Conservation (phyloP, 2,329 filamentous ascomycete genomes). For the Xylariales sp. region DNA sequence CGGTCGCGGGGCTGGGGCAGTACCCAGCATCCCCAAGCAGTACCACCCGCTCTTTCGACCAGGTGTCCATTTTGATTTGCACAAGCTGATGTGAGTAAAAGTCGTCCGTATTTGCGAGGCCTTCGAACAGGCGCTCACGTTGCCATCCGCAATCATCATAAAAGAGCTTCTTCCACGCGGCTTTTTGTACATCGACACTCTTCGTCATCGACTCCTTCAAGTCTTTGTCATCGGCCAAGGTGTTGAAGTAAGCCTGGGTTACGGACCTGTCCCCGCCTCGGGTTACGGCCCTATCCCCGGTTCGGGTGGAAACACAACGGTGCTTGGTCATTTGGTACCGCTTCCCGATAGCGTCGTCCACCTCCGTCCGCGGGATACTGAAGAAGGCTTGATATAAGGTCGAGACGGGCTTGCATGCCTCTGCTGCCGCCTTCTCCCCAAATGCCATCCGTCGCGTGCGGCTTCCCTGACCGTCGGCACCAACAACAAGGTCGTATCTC, state of each 20-base stretch:
- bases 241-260: conserved; percentile 32
- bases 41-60: conserved; percentile 41
- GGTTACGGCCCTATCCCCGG: conserved; percentile 31
- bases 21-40: conserved; percentile 52
- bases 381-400: conserved; percentile 34
- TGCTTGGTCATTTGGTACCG: conserved; percentile 30
- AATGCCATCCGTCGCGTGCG: conserved; percentile 37
- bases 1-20: conserved; percentile 42
- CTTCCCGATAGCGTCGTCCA: conserved; percentile 24
- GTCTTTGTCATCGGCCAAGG: conserved; percentile 12
- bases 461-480: conserved; percentile 50
- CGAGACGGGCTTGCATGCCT: conserved; percentile 23
- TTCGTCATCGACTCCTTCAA: conserved; percentile 10
- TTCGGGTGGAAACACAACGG: conserved; percentile 33
- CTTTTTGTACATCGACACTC: conserved; percentile 17
- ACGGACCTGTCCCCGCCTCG: conserved; percentile 29
- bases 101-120: conserved; percentile 27
- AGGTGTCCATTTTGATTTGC: conserved; percentile 39
- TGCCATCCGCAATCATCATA: conserved; percentile 23
- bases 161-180: conserved; percentile 24
- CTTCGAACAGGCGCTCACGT: conserved; percentile 13
- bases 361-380: conserved; percentile 27
- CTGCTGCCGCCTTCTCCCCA: conserved; percentile 21
- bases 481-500: conserved; percentile 48
- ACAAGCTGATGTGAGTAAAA: conserved; percentile 43